phyloP scores from a whole-genome alignment of 495 filamentous ascomycete genomes.

The Pseudomonodictys pantanalensis region DNA sequence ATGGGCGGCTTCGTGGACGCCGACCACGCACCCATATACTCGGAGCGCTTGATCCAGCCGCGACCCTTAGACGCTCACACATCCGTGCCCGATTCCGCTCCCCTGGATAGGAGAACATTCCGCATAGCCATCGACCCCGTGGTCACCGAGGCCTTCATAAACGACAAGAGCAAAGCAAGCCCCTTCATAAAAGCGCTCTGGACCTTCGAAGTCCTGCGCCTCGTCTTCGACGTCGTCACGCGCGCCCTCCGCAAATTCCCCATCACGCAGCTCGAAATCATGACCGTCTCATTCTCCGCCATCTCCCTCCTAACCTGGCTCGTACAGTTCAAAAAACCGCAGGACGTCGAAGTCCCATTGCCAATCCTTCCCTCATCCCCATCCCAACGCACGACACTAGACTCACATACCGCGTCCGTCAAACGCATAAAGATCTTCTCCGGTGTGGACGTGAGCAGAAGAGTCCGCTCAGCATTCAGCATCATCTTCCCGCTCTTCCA shows the following conservation, averaged over 20 bases:
- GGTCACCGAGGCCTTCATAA: constrained; percentile 1
- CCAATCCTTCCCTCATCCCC: too few relatives aligned
- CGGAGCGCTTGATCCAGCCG: too few relatives aligned
- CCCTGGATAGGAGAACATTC: too few relatives aligned
- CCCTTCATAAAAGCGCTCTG: not conserved
- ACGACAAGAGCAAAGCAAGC: constrained; percentile 14
- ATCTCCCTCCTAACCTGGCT: constrained; percentile 1
- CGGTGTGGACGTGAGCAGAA: not conserved
- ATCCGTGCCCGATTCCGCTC: too few relatives aligned
- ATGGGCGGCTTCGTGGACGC: constrained; percentile 6
- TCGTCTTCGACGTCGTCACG: not conserved
- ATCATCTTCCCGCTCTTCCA: not conserved
- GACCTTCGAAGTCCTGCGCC: not conserved
- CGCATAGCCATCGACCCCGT: too few relatives aligned
- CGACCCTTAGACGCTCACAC: too few relatives aligned
- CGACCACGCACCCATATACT: too few relatives aligned
- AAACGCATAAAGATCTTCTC: not conserved
- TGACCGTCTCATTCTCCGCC: constrained; percentile 1
- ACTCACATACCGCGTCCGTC: too few relatives aligned
- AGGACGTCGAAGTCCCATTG: constrained; percentile 1
- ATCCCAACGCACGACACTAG: too few relatives aligned
- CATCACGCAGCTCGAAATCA: constrained; percentile 19
- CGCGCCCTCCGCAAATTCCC: not conserved
- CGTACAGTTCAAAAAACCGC: constrained; percentile 2
- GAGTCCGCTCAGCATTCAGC: not conserved